Conservation (phyloP, 305 asterid species). For the Solanum hybrid region DNA sequence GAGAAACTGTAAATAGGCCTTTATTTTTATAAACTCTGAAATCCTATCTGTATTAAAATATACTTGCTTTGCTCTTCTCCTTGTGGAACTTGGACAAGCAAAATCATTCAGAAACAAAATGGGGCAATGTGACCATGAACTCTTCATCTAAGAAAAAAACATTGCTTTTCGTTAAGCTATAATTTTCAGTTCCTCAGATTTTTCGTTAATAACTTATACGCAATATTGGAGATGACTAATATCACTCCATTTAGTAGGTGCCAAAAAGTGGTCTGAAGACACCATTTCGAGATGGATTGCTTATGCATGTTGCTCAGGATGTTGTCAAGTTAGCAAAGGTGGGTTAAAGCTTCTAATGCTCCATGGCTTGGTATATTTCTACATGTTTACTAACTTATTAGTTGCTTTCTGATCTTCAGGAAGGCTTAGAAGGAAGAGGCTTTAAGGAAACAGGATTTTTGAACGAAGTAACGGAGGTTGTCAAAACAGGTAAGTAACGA, state of each 20-base stretch:
- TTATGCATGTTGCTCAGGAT: slow-evolving; percentile 91
- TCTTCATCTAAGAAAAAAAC: not conserved
- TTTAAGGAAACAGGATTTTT: slow-evolving; percentile 76
- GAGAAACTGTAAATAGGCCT: not conserved
- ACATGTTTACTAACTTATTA: not conserved
- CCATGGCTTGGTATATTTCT: not conserved
- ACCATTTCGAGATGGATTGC: slow-evolving; percentile 92
- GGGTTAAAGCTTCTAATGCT: slow-evolving; percentile 4
- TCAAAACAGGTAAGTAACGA: slow-evolving; percentile 42
- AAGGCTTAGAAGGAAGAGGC: slow-evolving; percentile 93
- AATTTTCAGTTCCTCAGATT: not conserved
- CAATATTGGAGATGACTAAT: not conserved
- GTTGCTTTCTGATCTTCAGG: slow-evolving; percentile 34
- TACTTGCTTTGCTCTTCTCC: not conserved
- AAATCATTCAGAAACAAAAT: not conserved
- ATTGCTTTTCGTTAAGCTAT: not conserved
- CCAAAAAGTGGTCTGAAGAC: slow-evolving; percentile 73
- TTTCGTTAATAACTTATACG: not conserved
- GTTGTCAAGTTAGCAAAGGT: slow-evolving; percentile 85
- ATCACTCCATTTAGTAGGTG: slow-evolving; percentile 41
- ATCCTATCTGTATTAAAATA: not conserved
- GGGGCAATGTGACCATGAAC: not conserved
- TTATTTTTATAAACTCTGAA: not conserved
- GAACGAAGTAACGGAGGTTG: slow-evolving; percentile 75
- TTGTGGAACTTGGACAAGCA: not conserved